Evolutionary conservation across 192 early-diverging fungal genomes (phyloP).

Genomic region (Funneliformis geosporum): DNA sequence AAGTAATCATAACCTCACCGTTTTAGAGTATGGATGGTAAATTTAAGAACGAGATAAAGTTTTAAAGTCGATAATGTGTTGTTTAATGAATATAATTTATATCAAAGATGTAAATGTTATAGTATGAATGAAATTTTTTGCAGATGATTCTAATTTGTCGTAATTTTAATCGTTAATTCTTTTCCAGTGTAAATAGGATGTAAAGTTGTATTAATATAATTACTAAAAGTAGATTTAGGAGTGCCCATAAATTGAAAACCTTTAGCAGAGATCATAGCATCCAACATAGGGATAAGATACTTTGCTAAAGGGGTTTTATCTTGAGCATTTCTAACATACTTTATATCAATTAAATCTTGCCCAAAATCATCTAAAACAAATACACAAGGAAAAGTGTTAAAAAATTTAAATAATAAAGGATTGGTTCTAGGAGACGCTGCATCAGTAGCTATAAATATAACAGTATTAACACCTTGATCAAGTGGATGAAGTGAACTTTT

Average conservation of each 20-base stretch:
- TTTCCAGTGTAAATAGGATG: background rate
- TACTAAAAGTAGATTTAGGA: constrained; percentile 50
- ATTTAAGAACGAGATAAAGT: no score
- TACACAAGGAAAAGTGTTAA: constrained; percentile 54
- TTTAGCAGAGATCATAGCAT: constrained; percentile 56
- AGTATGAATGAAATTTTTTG: no score
- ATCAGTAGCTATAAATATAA: constrained; percentile 46
- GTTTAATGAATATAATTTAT: no score
- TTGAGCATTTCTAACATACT: constrained; percentile 43
- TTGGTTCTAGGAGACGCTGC: constrained; percentile 42
- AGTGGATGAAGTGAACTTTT: background rate
- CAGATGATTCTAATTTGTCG: no score
- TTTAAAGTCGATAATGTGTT: no score
- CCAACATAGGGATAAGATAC: constrained; percentile 60
- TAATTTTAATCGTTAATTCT: background rate
- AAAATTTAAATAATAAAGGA: constrained; percentile 51
- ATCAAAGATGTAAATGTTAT: no score
- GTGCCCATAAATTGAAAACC: constrained; percentile 56
- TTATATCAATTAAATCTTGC: constrained; percentile 35
- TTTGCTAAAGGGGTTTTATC: constrained; percentile 47
- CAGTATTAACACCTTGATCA: constrained; percentile 10
- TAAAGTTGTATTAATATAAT: background rate
- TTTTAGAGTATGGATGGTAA: no score
- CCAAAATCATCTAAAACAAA: constrained; percentile 57
- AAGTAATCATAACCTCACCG: background rate